A percentile compares a stretch with the other conserved stretches of the same genome.
Conservation (phyloP, 1,139 yeast genomes). For the Candida freyschussii region DNA sequence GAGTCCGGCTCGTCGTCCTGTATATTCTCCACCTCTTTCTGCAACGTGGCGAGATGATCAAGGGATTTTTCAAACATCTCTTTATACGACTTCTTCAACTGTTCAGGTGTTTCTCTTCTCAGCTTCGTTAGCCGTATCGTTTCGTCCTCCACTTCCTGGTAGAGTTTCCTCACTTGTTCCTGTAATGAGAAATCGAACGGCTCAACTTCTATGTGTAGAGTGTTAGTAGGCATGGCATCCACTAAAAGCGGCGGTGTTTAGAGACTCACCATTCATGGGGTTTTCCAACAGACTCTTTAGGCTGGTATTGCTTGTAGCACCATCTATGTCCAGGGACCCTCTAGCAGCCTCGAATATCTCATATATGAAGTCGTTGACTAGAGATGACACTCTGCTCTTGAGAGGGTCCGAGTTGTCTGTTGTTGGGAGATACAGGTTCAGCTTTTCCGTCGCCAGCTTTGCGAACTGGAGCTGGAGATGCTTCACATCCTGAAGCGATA, state of each 20-base stretch:
- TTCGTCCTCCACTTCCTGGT: constrained; percentile 53
- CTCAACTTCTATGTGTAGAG: constrained; percentile 31
- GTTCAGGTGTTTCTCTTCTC: constrained; percentile 48
- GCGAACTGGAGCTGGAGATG: constrained; percentile 41
- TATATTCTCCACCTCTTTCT: constrained; percentile 15
- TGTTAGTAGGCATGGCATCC: not conserved
- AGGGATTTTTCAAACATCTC: constrained; percentile 24
- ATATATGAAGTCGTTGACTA: constrained; percentile 22
- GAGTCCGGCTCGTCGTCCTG: constrained; percentile 9
- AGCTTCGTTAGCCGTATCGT: constrained; percentile 48
- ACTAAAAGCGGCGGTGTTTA: not conserved
- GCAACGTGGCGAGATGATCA: constrained; percentile 21
- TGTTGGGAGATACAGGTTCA: constrained; percentile 46
- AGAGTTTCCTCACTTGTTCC: constrained; percentile 45
- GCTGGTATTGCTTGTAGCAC: constrained; percentile 5
- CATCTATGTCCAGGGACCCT: constrained; percentile 21
- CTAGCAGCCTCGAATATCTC: constrained; percentile 20
- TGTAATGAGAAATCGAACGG: constrained; percentile 61
- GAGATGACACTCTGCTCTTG: constrained; percentile 15
- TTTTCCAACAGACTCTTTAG: constrained; percentile 17
- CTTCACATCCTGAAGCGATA: constrained; percentile 44
- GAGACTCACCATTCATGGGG: constrained; percentile 15
- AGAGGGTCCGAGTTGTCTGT: constrained; percentile 23
- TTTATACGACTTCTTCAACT: constrained; percentile 27
- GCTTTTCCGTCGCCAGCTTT: constrained; percentile 36